phyloP scores from a whole-genome alignment of 2,329 filamentous ascomycete genomes.

The Scytalidium lignicola region DNA sequence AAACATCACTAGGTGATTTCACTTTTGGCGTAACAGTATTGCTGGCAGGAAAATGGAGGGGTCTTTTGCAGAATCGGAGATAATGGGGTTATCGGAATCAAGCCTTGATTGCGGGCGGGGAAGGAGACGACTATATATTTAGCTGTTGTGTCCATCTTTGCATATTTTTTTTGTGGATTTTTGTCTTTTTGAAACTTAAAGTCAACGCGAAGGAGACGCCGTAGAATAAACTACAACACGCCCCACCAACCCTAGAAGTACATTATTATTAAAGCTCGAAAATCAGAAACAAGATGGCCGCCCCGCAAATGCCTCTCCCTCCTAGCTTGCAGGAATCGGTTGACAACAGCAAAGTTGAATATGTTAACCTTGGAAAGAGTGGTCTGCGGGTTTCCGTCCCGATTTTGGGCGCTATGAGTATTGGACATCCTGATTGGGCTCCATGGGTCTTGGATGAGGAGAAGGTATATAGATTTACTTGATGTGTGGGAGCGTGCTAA shows the following conservation, averaged over 20 bases:
- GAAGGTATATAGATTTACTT: constrained; percentile 32
- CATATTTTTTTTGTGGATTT: no score
- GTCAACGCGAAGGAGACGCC: no score
- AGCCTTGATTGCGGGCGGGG: no score
- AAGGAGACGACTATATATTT: no score
- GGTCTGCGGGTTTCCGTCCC: constrained; percentile 59
- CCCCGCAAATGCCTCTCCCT: neutral
- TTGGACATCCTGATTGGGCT: constrained; percentile 47
- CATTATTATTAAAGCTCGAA: neutral
- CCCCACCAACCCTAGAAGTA: neutral
- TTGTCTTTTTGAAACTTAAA: no score
- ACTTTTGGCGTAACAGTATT: no score
- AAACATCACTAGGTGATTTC: neutral
- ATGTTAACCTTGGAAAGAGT: constrained; percentile 51
- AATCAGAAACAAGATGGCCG: neutral
- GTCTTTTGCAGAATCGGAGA: no score
- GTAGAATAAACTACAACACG: no score
- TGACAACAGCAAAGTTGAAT: constrained; percentile 40
- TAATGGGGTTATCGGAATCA: no score
- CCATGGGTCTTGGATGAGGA: constrained; percentile 55
- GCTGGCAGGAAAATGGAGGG: no score
- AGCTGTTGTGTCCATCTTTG: no score
- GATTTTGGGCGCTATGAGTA: constrained; percentile 61
- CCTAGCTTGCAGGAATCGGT: constrained; percentile 19
- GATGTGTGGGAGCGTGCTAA: neutral